These are phyloP conservation scores for Eucalyptus coolabah DNA, from an alignment of 345 rosid genomes.

Conservation along the genomic window DNA sequence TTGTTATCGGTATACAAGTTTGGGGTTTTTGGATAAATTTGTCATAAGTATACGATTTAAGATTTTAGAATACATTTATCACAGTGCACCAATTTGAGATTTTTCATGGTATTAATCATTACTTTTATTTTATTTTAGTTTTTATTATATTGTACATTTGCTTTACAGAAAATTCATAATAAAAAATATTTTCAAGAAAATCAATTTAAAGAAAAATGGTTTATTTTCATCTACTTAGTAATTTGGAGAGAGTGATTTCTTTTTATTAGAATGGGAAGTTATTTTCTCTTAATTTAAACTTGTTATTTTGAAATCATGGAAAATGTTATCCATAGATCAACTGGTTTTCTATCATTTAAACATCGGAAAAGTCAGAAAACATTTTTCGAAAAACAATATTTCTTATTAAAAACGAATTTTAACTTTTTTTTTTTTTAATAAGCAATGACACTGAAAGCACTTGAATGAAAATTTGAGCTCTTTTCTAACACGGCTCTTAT, in stretches of 20 bases:
- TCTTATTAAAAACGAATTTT: not conserved
- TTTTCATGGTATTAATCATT: too few species aligned
- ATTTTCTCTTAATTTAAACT: not conserved
- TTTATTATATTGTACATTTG: not conserved
- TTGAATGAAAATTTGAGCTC: not conserved
- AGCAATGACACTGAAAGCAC: not conserved
- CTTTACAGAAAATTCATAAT: not conserved
- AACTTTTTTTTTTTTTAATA: not conserved
- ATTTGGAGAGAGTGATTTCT: not conserved
- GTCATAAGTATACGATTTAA: fast-evolving
- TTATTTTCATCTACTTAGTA: not conserved
- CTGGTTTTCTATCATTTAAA: not conserved
- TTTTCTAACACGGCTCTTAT: not conserved
- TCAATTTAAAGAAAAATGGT: not conserved
- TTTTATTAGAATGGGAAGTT: not conserved
- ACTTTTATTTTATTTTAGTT: too few species aligned
- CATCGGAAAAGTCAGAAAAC: fast-evolving
- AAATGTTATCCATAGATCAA: not conserved
- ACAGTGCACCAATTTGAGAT: fast-evolving
- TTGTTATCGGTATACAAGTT: fast-evolving
- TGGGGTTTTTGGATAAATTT: too few species aligned
- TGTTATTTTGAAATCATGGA: not conserved
- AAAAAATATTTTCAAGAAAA: not conserved
- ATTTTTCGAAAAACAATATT: fast-evolving
- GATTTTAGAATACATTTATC: too few species aligned